Evolutionary conservation across 2,329 filamentous ascomycete genomes (phyloP).

Genomic region (Fusarium robinianum): DNA sequence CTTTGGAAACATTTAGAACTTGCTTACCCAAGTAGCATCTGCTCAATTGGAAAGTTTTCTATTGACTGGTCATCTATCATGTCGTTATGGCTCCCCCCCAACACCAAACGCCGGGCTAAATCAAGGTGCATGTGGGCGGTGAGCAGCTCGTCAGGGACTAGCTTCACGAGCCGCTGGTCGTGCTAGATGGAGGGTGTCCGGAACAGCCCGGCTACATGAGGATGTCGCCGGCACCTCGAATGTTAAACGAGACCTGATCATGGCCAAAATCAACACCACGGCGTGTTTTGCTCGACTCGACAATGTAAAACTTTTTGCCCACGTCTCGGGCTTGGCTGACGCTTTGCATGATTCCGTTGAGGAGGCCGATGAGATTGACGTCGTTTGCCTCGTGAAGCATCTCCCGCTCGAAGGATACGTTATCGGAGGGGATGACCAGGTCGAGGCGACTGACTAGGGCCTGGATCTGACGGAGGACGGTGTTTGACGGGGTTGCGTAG

Average conservation of each 20-base stretch:
- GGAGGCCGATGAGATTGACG: constrained; percentile 75
- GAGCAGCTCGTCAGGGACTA: too few species aligned
- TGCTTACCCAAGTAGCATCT: too few species aligned
- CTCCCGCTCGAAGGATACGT: constrained; percentile 68
- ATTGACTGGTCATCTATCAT: constrained; percentile 21
- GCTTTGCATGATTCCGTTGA: constrained; percentile 75
- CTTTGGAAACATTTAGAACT: too few species aligned
- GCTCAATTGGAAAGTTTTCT: background rate
- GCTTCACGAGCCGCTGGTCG: too few species aligned
- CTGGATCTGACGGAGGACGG: constrained; percentile 84
- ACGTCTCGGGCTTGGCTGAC: constrained; percentile 72
- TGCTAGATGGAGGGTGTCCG: too few species aligned
- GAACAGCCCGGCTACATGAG: constrained; percentile 33
- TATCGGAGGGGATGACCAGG: constrained; percentile 75
- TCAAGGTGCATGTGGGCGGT: constrained; percentile 3
- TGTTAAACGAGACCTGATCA: constrained; percentile 31
- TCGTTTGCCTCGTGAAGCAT: constrained; percentile 81
- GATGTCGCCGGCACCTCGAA: constrained; percentile 40
- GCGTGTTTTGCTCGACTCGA: constrained; percentile 50
- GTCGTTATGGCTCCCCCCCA: constrained; percentile 9
- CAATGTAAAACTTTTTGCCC: constrained; percentile 71
- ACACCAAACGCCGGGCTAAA: constrained; percentile 39
- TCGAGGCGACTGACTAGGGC: constrained; percentile 82
- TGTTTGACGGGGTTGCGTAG: constrained; percentile 60
- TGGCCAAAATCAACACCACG: constrained; percentile 30